A percentile compares a stretch with the other conserved stretches of the same genome.
phyloP scores from a whole-genome alignment of 139 green algal species.

The Limnomonas spitsbergensis region DNA sequence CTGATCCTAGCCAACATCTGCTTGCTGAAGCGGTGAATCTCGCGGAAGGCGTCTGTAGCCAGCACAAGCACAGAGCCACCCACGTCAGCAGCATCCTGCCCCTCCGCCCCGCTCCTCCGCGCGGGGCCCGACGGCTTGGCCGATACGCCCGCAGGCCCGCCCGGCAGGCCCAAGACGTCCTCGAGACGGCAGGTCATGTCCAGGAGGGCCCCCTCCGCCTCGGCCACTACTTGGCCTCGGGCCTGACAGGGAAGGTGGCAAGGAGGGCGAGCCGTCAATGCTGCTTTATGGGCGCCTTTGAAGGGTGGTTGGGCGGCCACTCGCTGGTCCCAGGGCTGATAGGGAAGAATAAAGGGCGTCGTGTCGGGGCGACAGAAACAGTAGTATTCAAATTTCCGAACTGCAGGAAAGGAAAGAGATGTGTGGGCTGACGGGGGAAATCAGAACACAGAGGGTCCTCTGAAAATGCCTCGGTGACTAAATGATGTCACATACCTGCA shows the following conservation, averaged over 20 bases:
- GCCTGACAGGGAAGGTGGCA: constrained; percentile 1
- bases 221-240: constrained; percentile 3
- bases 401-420: no score
- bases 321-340: neutral
- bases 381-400: neutral
- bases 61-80: neutral
- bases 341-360: neutral
- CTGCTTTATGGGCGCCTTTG: no score
- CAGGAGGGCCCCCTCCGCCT: constrained; percentile 19
- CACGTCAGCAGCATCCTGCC: neutral
- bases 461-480: no score
- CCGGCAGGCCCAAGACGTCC: neutral
- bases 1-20: neutral
- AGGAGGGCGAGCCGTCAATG: neutral
- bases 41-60: constrained; percentile 7
- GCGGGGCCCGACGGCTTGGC: neutral
- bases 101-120: neutral
- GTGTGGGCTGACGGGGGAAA: no score
- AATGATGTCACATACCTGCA: no score
- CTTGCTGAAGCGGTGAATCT: neutral
- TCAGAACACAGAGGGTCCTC: no score
- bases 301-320: no score
- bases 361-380: neutral
- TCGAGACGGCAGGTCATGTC: neutral
- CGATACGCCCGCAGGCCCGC: neutral